A percentile compares a stretch with the other conserved stretches of the same genome.
Evolutionary conservation across 2,329 filamentous ascomycete species (phyloP).

Genomic region (Lasiodiplodia gonubiensis): DNA sequence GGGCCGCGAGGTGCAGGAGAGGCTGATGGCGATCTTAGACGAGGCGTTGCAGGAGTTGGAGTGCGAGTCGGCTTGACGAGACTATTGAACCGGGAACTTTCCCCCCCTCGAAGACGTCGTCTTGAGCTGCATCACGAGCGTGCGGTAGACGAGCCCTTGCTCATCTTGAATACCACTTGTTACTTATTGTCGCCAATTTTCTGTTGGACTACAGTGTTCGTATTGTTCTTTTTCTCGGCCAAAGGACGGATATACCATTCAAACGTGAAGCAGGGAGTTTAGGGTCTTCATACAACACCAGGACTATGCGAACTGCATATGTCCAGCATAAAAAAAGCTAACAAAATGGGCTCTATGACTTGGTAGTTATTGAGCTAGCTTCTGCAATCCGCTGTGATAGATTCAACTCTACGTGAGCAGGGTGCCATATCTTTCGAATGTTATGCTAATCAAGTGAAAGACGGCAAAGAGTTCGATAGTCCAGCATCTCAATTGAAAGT

Average conservation of each 20-base stretch:
- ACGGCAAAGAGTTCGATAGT: neutral
- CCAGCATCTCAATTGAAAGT: neutral
- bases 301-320: neutral
- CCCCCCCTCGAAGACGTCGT: neutral
- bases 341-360: neutral
- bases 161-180: neutral
- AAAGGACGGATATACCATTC: neutral
- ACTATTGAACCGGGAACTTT: too few relatives aligned
- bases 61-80: neutral
- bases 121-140: neutral
- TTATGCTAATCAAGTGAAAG: neutral
- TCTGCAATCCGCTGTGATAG: too few relatives aligned
- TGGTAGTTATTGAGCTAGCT: neutral
- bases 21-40: slow-evolving; percentile 32
- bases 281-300: neutral
- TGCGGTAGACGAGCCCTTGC: neutral
- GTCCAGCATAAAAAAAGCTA: neutral
- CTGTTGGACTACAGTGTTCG: neutral
- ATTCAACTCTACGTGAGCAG: too few relatives aligned
- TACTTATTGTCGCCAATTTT: neutral
- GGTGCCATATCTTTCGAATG: too few relatives aligned
- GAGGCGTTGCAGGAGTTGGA: slow-evolving; percentile 7
- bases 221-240: neutral
- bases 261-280: neutral
- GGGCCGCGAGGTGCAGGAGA: slow-evolving; percentile 39